Evolutionary conservation across 2,329 filamentous ascomycete species (phyloP).

Genomic region (Colletotrichum higginsianum): DNA sequence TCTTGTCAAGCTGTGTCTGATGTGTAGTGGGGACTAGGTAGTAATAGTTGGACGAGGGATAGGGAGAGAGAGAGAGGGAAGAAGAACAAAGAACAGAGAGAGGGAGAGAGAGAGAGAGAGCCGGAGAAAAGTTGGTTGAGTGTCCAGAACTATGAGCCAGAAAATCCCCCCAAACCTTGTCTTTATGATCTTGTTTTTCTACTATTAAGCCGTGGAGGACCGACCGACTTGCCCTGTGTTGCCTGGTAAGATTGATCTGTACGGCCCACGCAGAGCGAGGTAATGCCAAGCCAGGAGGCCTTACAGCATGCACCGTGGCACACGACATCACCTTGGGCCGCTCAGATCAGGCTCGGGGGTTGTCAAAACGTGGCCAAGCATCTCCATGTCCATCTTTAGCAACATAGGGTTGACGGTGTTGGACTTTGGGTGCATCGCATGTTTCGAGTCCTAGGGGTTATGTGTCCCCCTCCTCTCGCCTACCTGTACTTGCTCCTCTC

Average conservation of each 20-base stretch:
- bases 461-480: conserved; percentile 27
- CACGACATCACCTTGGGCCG: conserved; percentile 23
- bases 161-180: background rate
- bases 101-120: no score
- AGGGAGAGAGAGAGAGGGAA: background rate
- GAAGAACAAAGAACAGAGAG: background rate
- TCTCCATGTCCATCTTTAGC: conserved; percentile 41
- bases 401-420: conserved; percentile 23
- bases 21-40: background rate
- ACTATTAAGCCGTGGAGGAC: background rate
- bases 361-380: conserved; percentile 41
- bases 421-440: conserved; percentile 25
- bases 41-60: background rate
- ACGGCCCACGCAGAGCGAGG: conserved; percentile 8
- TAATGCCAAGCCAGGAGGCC: conserved; percentile 36
- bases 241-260: background rate
- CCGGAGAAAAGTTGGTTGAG: background rate
- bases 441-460: conserved; percentile 41
- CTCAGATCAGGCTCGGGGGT: conserved; percentile 41
- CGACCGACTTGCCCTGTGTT: background rate
- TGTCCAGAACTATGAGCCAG: background rate
- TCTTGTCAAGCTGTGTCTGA: background rate
- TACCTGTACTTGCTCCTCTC: background rate
- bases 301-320: conserved; percentile 23
- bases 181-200: background rate